Conservation (phyloP, 805 yeast species). For the Pichia scutulata region DNA sequence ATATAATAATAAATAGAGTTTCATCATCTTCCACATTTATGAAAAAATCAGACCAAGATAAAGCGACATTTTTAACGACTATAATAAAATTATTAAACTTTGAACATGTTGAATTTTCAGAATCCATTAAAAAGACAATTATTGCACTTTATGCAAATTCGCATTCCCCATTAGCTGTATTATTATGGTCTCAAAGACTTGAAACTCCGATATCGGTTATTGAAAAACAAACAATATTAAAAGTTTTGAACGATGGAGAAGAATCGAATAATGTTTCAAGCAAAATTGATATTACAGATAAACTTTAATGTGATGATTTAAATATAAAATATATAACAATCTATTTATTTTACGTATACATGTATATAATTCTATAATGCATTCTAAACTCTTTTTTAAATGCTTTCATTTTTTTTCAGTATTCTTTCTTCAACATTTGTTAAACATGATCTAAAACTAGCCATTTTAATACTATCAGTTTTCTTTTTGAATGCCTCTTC, state of each 20-base stretch:
- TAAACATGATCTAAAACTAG: slow-evolving; percentile 30
- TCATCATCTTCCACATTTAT: not conserved
- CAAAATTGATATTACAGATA: slow-evolving; percentile 1
- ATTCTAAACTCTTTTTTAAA: not conserved
- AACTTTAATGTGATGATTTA: not conserved
- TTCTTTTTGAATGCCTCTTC: slow-evolving; percentile 58
- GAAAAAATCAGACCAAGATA: slow-evolving; percentile 4
- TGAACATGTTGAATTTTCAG: slow-evolving; percentile 7
- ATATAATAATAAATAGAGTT: slow-evolving; percentile 4
- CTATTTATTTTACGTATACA: not conserved
- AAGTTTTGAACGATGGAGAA: not conserved
- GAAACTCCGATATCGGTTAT: not conserved
- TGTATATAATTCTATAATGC: not conserved
- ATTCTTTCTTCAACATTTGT: slow-evolving; percentile 54
- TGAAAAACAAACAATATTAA: slow-evolving; percentile 9
- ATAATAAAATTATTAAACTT: slow-evolving; percentile 13
- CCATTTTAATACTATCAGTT: slow-evolving; percentile 18
- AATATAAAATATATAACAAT: not conserved
- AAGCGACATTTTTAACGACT: slow-evolving; percentile 18
- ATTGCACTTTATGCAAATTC: slow-evolving; percentile 16
- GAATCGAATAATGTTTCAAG: not conserved
- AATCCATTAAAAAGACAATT: slow-evolving; percentile 10
- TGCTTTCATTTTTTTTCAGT: not conserved
- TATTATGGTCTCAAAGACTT: slow-evolving; percentile 15
- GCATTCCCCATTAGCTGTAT: slow-evolving; percentile 21